Conservation (phyloP, 345 rosid genomes). For the Trapa bicornis region DNA sequence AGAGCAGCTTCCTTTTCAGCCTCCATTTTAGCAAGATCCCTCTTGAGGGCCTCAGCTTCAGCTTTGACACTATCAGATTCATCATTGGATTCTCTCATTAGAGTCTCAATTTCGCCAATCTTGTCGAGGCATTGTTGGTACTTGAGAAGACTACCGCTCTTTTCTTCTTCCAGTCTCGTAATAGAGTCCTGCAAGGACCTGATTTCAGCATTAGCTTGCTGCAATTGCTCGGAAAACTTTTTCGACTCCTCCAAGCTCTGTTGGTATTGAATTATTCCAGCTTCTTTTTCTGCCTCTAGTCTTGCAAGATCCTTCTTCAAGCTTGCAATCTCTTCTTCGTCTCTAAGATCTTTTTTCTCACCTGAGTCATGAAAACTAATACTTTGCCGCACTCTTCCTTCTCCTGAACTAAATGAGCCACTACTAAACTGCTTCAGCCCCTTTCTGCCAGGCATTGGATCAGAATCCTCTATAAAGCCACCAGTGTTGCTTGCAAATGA, state of each 20-base stretch:
- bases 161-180: slow-evolving; percentile 45
- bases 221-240: slow-evolving; percentile 49
- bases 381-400: slow-evolving; percentile 63
- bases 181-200: slow-evolving; percentile 55
- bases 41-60: slow-evolving; percentile 60
- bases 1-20: slow-evolving; percentile 53
- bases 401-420: slow-evolving; percentile 34
- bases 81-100: neutral
- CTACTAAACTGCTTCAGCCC: slow-evolving; percentile 43
- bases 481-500: slow-evolving; percentile 43
- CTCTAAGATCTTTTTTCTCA: slow-evolving; percentile 44
- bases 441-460: slow-evolving; percentile 32
- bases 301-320: slow-evolving; percentile 69
- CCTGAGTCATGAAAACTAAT: slow-evolving; percentile 52
- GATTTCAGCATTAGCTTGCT: slow-evolving; percentile 70
- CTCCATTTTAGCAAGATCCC: slow-evolving; percentile 61
- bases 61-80: slow-evolving; percentile 38
- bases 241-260: slow-evolving; percentile 55
- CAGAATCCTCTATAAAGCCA: slow-evolving; percentile 52
- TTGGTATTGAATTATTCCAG: slow-evolving; percentile 54
- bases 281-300: slow-evolving; percentile 87
- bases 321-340: slow-evolving; percentile 61
- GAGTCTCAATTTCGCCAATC: neutral
- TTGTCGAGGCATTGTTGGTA: slow-evolving; percentile 41
- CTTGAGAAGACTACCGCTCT: slow-evolving; percentile 46